Evolutionary conservation across 129 eudicot species (phyloP), one percentile per base, ranked within the genome.

Genomic region (Escallonia herrerae): DNA sequence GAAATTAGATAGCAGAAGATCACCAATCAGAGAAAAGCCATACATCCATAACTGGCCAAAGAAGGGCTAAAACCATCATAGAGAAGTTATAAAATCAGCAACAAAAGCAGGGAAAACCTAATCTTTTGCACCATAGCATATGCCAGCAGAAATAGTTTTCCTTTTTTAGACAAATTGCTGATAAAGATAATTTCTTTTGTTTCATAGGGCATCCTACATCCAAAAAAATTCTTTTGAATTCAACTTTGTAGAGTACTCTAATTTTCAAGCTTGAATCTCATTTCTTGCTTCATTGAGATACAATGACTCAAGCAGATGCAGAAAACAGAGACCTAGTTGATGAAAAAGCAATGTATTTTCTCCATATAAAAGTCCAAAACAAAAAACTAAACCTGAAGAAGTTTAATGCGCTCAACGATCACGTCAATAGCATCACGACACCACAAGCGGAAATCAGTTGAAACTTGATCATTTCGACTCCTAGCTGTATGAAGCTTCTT

Each of bases 401-500:
- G 66, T 56, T 75, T 82, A 40, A 91, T 82, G 2, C 69, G 72
- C 39, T 74, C 15, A 71, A 80, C 49, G 48, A 82, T 84, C 1
- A 68, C 67, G 71, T 84, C 94, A 63, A 87, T 79, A 58, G 95
- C 90, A 82, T 91, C 97, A 10, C 97, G 85, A 74, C 90, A 91
- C 97, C 97, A 91, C 55, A 91, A 74, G 22, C 95, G 95, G 70
- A 91, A 84, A 66, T 91, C 95, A 38, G 97, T 91, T 56, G 82
- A 78, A 55, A 91, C 97, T 84, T 91, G 97, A 87, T 91, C 97
- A 62, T 91, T 91, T 72, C 95, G 81, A 78, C 95, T 91, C 63
- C 97, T 78, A 7, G 97, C 97, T 15, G 95, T 91, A 70, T 91
- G 97, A 55, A 91, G 97, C 84, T 90, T 90, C 79, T 91, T 91